Evolutionary conservation across 345 rosid species (phyloP).

Genomic region (Brassica juncea): DNA sequence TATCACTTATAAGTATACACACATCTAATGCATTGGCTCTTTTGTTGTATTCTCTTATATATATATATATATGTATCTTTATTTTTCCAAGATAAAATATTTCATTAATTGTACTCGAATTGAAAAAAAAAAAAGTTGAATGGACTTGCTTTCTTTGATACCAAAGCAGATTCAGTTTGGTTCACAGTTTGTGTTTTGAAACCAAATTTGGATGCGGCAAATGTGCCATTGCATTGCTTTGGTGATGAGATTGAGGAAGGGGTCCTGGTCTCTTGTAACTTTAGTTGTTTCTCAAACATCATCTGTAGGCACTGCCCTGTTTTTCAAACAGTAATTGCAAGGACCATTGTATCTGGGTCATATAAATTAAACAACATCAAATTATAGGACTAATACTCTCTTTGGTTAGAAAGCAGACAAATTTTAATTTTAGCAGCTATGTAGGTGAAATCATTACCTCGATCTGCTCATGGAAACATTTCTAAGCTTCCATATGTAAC

Average conservation of each 20-base stretch:
- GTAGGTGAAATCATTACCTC: neutral
- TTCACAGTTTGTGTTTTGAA: neutral
- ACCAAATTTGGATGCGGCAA: neutral
- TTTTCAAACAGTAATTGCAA: neutral
- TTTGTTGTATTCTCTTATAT: neutral
- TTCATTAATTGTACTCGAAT: neutral
- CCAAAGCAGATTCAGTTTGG: neutral
- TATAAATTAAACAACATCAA: neutral
- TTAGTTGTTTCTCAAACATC: neutral
- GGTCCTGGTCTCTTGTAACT: neutral
- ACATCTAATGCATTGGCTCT: too few species aligned
- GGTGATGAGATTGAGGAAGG: neutral
- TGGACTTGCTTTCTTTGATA: neutral
- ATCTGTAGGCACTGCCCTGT: too few species aligned
- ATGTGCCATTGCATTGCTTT: neutral
- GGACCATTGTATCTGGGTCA: neutral
- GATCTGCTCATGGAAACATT: neutral
- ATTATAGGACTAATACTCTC: neutral
- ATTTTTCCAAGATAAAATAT: conserved; percentile 6
- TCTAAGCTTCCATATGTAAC: neutral
- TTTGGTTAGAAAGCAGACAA: neutral
- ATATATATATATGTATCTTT: conserved; percentile 16
- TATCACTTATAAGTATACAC: too few species aligned
- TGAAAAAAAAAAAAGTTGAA: neutral
- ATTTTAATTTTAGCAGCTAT: neutral